These are phyloP conservation scores for Paramecium primaurelia DNA, from an alignment of 73 alveolate species.

Conservation along the genomic window DNA sequence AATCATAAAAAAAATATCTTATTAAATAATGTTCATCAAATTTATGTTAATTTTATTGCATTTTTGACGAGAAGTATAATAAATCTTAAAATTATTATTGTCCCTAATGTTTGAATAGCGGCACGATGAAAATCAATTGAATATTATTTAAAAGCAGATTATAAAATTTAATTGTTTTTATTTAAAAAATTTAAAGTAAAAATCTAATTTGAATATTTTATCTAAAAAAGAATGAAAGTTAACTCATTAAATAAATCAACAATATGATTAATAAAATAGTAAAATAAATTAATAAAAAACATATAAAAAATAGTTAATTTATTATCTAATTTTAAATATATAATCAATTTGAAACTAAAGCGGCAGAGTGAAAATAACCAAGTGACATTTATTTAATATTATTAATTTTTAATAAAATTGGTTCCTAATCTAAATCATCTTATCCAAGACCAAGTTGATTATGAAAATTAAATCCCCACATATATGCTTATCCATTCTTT, in stretches of 20 bases:
- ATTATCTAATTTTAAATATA: background rate
- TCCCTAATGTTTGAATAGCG: background rate
- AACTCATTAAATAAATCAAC: no score
- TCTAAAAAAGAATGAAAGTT: no score
- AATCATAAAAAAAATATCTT: background rate
- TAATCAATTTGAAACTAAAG: constrained; percentile 8
- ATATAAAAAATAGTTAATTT: no score
- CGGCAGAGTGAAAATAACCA: constrained; percentile 23
- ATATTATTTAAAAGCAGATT: background rate
- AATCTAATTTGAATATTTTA: no score
- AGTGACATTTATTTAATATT: background rate
- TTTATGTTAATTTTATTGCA: background rate
- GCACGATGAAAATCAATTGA: background rate
- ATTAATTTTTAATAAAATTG: background rate
- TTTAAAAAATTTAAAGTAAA: no score
- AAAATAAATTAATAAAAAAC: no score
- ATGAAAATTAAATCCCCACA: constrained; percentile 41
- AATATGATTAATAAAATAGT: no score
- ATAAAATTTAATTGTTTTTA: no score
- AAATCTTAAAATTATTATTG: background rate
- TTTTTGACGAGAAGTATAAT: background rate
- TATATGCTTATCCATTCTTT: background rate
- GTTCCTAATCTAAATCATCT: constrained; percentile 34
- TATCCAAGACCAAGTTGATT: background rate
- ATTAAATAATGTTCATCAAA: background rate